These are phyloP conservation scores for Gossypium davidsonii DNA, from an alignment of 441 rosid species.

Conservation along the genomic window DNA sequence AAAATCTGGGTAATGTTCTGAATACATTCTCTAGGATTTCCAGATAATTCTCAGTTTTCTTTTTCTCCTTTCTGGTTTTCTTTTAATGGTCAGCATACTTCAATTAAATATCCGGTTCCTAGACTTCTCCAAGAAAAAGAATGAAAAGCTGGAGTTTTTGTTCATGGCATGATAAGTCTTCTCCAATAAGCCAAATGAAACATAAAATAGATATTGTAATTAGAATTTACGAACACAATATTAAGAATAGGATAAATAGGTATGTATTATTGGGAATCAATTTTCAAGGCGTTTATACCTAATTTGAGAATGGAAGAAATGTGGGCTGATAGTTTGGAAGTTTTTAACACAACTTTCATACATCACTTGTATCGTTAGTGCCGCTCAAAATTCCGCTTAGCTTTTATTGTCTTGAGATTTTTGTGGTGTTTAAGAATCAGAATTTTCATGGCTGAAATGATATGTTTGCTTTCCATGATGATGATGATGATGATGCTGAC, in stretches of 20 bases:
- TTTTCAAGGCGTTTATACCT: not conserved
- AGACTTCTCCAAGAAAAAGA: not conserved
- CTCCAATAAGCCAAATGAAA: no score
- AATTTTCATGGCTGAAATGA: not conserved
- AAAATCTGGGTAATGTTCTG: not conserved
- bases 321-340: not conserved
- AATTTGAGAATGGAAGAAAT: not conserved
- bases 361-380: not conserved
- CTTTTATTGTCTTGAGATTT: not conserved
- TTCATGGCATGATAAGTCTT: no score
- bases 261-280: not conserved
- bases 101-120: not conserved
- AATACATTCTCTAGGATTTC: not conserved
- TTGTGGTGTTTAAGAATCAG: not conserved
- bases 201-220: not conserved
- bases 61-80: not conserved
- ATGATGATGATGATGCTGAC: not conserved
- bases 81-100: not conserved
- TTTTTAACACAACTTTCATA: not conserved
- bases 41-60: not conserved
- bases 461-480: not conserved
- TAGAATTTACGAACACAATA: not conserved
- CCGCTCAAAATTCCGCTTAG: not conserved
- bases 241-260: not conserved
- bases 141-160: not conserved